Percentiles rank a stretch among this genome's conserved stretches.
phyloP scores from a whole-genome alignment of 129 eudicot species.

The Daucus carota region DNA sequence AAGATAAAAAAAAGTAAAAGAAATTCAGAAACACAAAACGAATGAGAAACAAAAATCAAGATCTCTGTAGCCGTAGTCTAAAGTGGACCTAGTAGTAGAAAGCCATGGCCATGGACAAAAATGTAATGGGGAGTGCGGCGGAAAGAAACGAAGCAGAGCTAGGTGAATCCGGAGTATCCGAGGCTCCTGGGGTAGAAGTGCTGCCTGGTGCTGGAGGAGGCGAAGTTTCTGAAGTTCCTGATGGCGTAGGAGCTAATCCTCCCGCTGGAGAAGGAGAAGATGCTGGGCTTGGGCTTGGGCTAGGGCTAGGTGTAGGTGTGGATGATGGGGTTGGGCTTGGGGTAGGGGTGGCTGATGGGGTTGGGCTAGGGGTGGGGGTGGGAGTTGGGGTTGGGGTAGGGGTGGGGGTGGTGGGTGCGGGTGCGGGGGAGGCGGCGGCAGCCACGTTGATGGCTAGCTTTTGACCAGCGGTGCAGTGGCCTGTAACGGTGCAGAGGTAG shows the following conservation, averaged over 20 bases:
- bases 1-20: conserved; percentile 4
- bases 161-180: conserved; percentile 22
- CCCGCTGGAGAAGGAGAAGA: neutral
- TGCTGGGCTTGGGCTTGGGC: neutral
- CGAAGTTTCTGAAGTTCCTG: neutral
- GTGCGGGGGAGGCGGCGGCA: conserved; percentile 15
- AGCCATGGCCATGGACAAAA: conserved; percentile 37
- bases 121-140: conserved; percentile 34
- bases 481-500: conserved; percentile 40
- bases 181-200: conserved; percentile 15
- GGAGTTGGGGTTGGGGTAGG: conserved; percentile 13
- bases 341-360: neutral
- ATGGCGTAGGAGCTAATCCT: neutral
- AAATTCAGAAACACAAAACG: conserved; percentile 14
- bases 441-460: conserved; percentile 51
- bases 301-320: neutral
- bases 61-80: neutral
- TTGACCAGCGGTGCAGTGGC: conserved; percentile 41
- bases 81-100: conserved; percentile 23
- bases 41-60: conserved; percentile 10
- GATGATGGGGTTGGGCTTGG: neutral
- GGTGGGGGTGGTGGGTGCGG: conserved; percentile 28
- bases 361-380: neutral
- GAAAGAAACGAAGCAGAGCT: conserved; percentile 26
- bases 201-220: conserved; percentile 18